Conservation (phyloP, 345 rosid genomes). For the Lepidium sativum region DNA sequence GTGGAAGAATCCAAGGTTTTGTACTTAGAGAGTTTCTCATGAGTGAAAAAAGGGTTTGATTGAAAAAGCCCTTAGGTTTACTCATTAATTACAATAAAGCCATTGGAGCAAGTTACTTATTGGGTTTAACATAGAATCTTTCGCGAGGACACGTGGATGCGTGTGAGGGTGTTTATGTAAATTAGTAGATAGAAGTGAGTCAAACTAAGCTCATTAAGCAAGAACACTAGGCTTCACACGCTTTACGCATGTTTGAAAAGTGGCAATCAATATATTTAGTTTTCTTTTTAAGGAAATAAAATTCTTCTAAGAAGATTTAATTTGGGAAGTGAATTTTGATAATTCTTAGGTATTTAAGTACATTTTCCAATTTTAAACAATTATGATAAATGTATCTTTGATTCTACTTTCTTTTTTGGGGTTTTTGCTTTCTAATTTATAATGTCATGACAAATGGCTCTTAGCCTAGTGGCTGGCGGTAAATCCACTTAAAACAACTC, state of each 20-base stretch:
- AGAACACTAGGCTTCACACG: neutral
- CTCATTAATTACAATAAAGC: neutral
- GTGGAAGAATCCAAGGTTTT: slow-evolving; percentile 25
- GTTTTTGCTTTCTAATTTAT: neutral
- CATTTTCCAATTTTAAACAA: neutral
- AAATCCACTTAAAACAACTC: too few species aligned
- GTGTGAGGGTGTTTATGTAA: slow-evolving; percentile 7
- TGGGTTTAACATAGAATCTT: slow-evolving; percentile 8
- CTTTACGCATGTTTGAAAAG: slow-evolving; percentile 8
- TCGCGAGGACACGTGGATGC: slow-evolving; percentile 10
- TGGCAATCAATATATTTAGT: neutral
- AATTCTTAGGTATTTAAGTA: neutral
- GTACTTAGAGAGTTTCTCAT: slow-evolving; percentile 2
- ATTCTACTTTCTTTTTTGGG: neutral
- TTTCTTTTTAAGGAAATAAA: neutral
- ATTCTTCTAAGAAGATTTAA: neutral
- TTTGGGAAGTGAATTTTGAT: neutral
- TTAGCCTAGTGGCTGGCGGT: too few species aligned
- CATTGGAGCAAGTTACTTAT: neutral
- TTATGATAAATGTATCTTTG: neutral
- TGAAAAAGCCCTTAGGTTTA: slow-evolving; percentile 2
- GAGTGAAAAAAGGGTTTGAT: neutral
- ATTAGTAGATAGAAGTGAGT: neutral
- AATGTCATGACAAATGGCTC: neutral
- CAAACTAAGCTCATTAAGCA: neutral